Base-by-base conservation (phyloP, 371 early-diverging fungal genomes). In the Mucor piriformis region DNA sequence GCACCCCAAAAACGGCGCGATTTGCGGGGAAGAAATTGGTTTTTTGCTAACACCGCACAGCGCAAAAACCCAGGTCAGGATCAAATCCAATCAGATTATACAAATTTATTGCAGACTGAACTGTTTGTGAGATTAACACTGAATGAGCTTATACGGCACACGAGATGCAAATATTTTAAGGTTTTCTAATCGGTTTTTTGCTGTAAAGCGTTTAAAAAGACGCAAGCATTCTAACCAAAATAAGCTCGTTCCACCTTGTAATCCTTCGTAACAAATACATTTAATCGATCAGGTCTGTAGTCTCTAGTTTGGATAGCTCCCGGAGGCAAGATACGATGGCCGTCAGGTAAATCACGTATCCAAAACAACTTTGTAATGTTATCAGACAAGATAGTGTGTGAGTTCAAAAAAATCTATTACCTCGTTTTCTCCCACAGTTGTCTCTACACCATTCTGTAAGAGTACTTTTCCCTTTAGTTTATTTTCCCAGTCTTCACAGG, bases 281-380 rank as follows among this genome's bases (percentile, higher is more conserved):
- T 79, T n/a, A 79, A 43, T 15, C 80, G 61, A 0, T 72, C 69
- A 12, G 66, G 62, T 13, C 64, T 58, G 40, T 50, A 76, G 24
- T 79, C 80, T 71, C 66, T 69, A 0, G 80, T 76, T 37, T 63
- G 43, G 0, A 66, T 27, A 1, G 59, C 16, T 15, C 64, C 59
- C 2, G 67, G 70, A 6, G 54, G 27, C 7, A 76, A 23, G 34
- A 79, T 49, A 0, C 80, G 68, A 40, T 65, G 50, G n/a, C 46
- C 47, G 15, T 44, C 8, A 0, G 80, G 80, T 1, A 79, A 50
- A 0, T 79, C 71, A 10, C 58, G 69, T 12, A 38, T 40, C n/a
- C 59, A 66, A 18, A 61, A 40, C 32, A 49, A 16, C 57, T 61
- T 29, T 8, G 6, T 29, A 6, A 6, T 29, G 6, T 6, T 8